These are phyloP conservation scores for Turnera subulata DNA, from an alignment of 345 rosid species.

Conservation along the genomic window DNA sequence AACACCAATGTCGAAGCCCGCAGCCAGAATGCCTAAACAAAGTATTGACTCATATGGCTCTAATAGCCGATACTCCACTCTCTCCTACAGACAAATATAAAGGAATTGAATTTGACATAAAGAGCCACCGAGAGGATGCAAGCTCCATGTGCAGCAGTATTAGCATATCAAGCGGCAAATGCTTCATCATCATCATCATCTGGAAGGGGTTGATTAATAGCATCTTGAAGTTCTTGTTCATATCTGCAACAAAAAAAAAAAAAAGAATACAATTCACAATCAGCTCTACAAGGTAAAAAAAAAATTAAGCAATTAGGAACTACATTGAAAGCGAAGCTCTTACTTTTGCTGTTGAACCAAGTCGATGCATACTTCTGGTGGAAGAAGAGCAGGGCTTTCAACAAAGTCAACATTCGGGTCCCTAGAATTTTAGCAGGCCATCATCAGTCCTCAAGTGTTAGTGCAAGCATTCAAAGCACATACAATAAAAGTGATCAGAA, in stretches of 20 bases:
- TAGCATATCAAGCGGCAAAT: slow-evolving; percentile 1
- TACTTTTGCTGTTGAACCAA: slow-evolving; percentile 19
- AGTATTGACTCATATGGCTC: neutral
- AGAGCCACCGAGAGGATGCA: neutral
- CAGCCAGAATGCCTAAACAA: neutral
- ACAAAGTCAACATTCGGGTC: slow-evolving; percentile 22
- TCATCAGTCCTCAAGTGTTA: neutral
- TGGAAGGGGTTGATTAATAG: slow-evolving; percentile 28
- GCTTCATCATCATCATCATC: slow-evolving; percentile 31
- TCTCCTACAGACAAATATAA: neutral
- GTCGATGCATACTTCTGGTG: slow-evolving; percentile 22
- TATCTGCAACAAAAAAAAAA: slow-evolving; percentile 12
- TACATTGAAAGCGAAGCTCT: neutral
- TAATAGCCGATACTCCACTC: neutral
- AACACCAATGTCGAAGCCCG: neutral
- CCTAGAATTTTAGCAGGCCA: slow-evolving; percentile 1
- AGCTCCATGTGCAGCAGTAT: neutral
- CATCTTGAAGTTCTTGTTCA: slow-evolving; percentile 19
- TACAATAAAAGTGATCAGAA: neutral
- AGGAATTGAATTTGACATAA: neutral
- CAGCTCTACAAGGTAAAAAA: too few relatives aligned
- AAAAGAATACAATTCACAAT: too few relatives aligned
- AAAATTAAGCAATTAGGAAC: too few relatives aligned
- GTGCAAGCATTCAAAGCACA: neutral
- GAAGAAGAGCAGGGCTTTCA: slow-evolving; percentile 20